A percentile compares a stretch with the other conserved stretches of the same genome.
Evolutionary conservation across 208 protist species (phyloP).

Genomic region (Leptomonas seymouri): DNA sequence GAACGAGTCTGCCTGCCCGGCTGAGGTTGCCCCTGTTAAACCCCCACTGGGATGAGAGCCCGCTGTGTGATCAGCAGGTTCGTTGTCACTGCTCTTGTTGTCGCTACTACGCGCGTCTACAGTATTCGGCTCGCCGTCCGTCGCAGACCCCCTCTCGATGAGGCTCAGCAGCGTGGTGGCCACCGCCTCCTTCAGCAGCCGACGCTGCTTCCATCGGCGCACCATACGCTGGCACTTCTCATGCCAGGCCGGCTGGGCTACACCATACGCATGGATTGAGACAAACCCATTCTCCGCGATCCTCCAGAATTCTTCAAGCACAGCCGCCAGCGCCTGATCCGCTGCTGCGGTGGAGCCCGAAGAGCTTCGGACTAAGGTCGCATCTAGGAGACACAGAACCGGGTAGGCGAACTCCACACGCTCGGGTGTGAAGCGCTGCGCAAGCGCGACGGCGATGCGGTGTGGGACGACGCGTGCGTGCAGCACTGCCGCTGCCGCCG

Average conservation of each 20-base stretch:
- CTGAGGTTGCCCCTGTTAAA: background rate
- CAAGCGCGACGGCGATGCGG: conserved; percentile 63
- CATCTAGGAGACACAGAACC: conserved; percentile 75
- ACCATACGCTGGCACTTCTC: conserved; percentile 65
- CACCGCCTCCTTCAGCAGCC: conserved; percentile 30
- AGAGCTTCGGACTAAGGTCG: conserved; percentile 37
- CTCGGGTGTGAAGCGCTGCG: conserved; percentile 61
- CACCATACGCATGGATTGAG: conserved; percentile 36
- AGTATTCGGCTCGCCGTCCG: background rate
- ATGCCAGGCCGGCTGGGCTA: conserved; percentile 32
- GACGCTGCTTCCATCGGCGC: conserved; percentile 58
- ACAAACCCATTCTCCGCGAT: conserved; percentile 34
- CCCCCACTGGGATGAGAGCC: no score
- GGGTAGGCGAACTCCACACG: conserved; percentile 57
- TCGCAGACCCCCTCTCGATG: conserved; percentile 28
- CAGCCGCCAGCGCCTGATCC: conserved; percentile 32
- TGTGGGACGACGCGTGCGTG: conserved; percentile 37
- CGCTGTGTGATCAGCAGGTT: background rate
- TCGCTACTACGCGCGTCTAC: no score
- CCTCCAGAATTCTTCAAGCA: conserved; percentile 63
- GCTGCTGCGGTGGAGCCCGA: background rate
- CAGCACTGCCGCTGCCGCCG: conserved; percentile 34
- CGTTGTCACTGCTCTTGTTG: background rate
- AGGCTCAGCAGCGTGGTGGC: conserved; percentile 32
- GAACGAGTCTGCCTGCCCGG: background rate